A percentile compares a stretch with the other conserved stretches of the same genome.
Conservation (phyloP, 352 stramenopile genomes). For the Globisporangium canariense region DNA sequence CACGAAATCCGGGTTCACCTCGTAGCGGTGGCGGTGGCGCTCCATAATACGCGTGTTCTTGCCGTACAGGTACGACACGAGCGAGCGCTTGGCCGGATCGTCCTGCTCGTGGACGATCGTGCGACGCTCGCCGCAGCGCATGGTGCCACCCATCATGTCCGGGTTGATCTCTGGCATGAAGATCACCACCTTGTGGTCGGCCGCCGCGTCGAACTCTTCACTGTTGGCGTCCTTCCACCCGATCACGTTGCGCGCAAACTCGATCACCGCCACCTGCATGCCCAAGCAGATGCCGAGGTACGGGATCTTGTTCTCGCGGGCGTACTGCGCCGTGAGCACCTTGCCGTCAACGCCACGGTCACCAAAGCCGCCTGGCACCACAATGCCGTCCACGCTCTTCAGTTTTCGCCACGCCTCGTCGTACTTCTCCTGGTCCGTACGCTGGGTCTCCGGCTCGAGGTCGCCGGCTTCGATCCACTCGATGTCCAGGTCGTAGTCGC, state of each 20-base stretch:
- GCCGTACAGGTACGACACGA: conserved; percentile 91
- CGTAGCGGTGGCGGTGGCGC: conserved; percentile 98
- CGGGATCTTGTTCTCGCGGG: conserved; percentile 93
- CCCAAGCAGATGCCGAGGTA: conserved; percentile 99
- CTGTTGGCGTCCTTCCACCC: conserved; percentile 93
- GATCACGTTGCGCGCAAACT: conserved; percentile 96
- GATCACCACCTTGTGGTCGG: conserved; percentile 94
- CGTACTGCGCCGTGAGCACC: conserved; percentile 94
- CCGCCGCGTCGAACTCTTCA: conserved; percentile 91
- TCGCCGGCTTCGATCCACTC: conserved; percentile 98
- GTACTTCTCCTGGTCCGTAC: conserved; percentile 68
- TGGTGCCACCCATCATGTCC: conserved; percentile 98
- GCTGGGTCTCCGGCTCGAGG: conserved; percentile 86
- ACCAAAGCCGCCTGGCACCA: conserved; percentile 99
- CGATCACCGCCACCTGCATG: conserved; percentile 94
- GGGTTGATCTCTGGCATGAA: conserved; percentile 99
- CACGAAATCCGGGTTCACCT: conserved; percentile 98
- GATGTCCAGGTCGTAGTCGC: conserved; percentile 91
- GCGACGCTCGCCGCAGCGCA: conserved; percentile 96
- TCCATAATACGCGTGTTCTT: conserved; percentile 91
- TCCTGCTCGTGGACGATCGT: conserved; percentile 92
- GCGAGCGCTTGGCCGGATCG: conserved; percentile 76
- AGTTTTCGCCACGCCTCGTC: conserved; percentile 92
- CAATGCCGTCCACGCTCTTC: conserved; percentile 90
- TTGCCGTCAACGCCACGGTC: conserved; percentile 98